A percentile compares a stretch with the other conserved stretches of the same genome.
These are phyloP conservation scores for Brassica cretica DNA, from an alignment of 345 rosid genomes.

Conservation along the genomic window DNA sequence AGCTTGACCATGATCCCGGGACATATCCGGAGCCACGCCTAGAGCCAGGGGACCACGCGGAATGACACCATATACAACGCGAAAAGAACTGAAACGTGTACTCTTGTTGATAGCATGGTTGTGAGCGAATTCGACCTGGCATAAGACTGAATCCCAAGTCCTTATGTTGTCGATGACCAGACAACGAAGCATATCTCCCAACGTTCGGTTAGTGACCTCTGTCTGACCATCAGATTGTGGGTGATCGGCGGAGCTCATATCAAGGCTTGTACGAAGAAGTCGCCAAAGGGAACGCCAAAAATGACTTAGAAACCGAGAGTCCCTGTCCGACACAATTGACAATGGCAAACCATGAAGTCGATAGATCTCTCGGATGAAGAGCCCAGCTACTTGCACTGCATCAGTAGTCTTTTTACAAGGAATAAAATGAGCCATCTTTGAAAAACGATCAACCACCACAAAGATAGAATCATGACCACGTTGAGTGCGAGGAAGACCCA, in stretches of 20 bases:
- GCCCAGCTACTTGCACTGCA: too few relatives aligned
- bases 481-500: background rate
- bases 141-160: background rate
- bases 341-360: too few relatives aligned
- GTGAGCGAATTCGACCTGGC: background rate
- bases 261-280: too few relatives aligned
- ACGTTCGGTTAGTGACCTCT: background rate
- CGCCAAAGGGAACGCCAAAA: too few relatives aligned
- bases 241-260: too few relatives aligned
- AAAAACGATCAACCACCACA: background rate
- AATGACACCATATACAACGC: too few relatives aligned
- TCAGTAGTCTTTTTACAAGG: too few relatives aligned
- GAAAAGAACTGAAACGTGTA: background rate
- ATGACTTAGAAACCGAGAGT: background rate
- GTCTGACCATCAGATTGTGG: too few relatives aligned
- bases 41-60: too few relatives aligned
- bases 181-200: background rate
- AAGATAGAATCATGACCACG: background rate
- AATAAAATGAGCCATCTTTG: background rate
- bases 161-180: background rate
- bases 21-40: background rate
- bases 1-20: too few relatives aligned
- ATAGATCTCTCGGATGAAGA: too few relatives aligned
- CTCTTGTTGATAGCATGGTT: background rate
- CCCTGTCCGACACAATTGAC: too few relatives aligned